phyloP scores from a whole-genome alignment of 2,329 filamentous ascomycete genomes.

The Xylariales sp. region DNA sequence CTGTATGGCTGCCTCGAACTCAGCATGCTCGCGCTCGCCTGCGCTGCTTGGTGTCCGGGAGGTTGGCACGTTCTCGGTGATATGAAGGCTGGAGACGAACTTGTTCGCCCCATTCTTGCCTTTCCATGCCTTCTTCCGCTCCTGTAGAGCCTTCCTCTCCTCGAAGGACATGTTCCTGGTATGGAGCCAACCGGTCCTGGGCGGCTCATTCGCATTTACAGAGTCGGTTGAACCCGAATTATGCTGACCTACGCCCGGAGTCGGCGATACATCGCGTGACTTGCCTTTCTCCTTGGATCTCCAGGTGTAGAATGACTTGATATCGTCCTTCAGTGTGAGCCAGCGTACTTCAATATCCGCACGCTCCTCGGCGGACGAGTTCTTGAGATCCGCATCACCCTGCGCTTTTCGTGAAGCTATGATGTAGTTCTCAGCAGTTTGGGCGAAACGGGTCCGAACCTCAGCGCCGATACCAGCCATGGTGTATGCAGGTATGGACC shows the following conservation, averaged over 20 bases:
- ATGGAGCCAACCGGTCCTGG: slow-evolving; percentile 43
- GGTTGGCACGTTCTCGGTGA: slow-evolving; percentile 14
- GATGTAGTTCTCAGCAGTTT: slow-evolving; percentile 73
- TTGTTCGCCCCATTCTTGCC: too few species aligned
- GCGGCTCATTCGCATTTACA: slow-evolving; percentile 16
- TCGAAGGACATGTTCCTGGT: slow-evolving; percentile 45
- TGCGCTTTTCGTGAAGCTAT: slow-evolving; percentile 72
- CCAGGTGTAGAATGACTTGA: slow-evolving; percentile 54
- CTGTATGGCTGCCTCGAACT: slow-evolving; percentile 69
- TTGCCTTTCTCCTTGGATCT: slow-evolving; percentile 42
- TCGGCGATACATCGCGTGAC: slow-evolving; percentile 23
- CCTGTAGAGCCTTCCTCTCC: slow-evolving; percentile 46
- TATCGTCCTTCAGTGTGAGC: slow-evolving; percentile 55
- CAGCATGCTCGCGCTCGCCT: slow-evolving; percentile 40
- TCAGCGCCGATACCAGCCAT: slow-evolving; percentile 81
- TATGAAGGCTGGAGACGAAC: too few species aligned
- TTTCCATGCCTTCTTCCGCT: slow-evolving; percentile 41
- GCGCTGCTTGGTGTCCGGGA: slow-evolving; percentile 9
- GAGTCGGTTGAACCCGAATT: slow-evolving; percentile 12
- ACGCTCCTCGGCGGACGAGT: slow-evolving; percentile 53
- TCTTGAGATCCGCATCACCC: slow-evolving; percentile 62
- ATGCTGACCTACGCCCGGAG: slow-evolving; percentile 11
- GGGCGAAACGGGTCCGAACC: slow-evolving; percentile 65
- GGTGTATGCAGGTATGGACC: slow-evolving; percentile 73
- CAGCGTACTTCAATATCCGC: slow-evolving; percentile 62